Evolutionary conservation across 1,284 basidiomycete species (phyloP).

Genomic region (Ustilago loliicola): DNA sequence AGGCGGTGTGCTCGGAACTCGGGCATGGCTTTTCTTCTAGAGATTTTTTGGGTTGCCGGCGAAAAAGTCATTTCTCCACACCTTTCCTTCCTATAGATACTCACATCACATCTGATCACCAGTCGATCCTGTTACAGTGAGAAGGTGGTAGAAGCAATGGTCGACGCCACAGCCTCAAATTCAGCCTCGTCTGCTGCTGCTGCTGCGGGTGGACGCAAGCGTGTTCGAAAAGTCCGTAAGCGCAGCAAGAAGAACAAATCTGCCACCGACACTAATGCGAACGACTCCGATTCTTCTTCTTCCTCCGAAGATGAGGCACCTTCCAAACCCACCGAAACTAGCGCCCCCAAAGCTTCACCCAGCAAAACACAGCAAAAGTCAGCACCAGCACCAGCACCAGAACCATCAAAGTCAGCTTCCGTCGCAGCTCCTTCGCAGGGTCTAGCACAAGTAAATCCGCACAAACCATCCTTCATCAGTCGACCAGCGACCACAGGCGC

Average conservation of each 20-base stretch:
- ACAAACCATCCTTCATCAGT: slow-evolving; percentile 55
- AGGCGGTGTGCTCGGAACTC: slow-evolving; percentile 8
- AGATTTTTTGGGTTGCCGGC: not conserved
- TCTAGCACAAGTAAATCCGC: slow-evolving; percentile 37
- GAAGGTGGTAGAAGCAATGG: not conserved
- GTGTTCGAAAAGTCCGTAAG: slow-evolving; percentile 21
- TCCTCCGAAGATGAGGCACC: slow-evolving; percentile 16
- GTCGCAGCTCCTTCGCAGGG: not conserved
- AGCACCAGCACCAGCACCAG: not conserved
- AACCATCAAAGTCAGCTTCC: too few species aligned
- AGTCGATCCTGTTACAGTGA: too few species aligned
- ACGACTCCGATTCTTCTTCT: slow-evolving; percentile 11
- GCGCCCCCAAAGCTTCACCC: not conserved
- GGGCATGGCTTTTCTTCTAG: not conserved
- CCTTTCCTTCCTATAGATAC: not conserved
- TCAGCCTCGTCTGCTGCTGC: slow-evolving; percentile 11
- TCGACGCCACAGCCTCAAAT: slow-evolving; percentile 11
- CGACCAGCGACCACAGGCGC: slow-evolving; percentile 23
- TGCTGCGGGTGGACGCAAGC: slow-evolving; percentile 20
- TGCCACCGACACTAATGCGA: not conserved
- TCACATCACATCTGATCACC: not conserved
- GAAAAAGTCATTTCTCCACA: not conserved
- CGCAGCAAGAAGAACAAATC: slow-evolving; percentile 20
- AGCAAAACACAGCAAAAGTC: not conserved
- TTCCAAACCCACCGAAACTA: not conserved